Conservation (phyloP, 2,329 filamentous ascomycete genomes). For the Capronia epimyces region DNA sequence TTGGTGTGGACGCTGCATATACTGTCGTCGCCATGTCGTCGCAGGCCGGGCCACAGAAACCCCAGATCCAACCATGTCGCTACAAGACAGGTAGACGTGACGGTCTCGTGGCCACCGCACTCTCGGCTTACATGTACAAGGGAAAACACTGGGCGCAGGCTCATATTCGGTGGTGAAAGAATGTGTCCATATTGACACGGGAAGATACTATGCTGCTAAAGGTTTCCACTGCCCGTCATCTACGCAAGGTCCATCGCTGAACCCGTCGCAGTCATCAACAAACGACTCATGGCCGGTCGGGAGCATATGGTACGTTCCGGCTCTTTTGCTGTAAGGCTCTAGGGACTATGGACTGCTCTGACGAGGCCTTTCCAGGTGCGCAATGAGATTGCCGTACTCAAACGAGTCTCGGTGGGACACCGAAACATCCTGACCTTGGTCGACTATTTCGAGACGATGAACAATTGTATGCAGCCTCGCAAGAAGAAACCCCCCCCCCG, state of each 20-base stretch:
- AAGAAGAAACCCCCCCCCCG: neutral
- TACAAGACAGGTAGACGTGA: constrained; percentile 70
- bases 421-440: constrained; percentile 96
- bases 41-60: constrained; percentile 30
- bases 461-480: constrained; percentile 62
- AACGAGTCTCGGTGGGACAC: constrained; percentile 98
- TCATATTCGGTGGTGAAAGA: constrained; percentile 99
- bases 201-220: constrained; percentile 96
- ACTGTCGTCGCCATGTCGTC: constrained; percentile 8
- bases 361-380: constrained; percentile 58
- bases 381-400: constrained; percentile 96
- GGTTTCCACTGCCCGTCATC: constrained; percentile 4
- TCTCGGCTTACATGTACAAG: constrained; percentile 15
- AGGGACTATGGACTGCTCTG: constrained; percentile 5
- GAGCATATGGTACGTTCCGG: constrained; percentile 80
- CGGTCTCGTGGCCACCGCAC: neutral
- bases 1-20: neutral
- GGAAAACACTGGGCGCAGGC: constrained; percentile 92
- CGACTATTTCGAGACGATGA: constrained; percentile 99
- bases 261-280: constrained; percentile 71
- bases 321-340: neutral
- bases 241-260: constrained; percentile 1
- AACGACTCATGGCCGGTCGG: constrained; percentile 90
- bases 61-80: constrained; percentile 84
- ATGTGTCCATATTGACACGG: constrained; percentile 96